Evolutionary conservation across 768 basidiomycete genomes (phyloP), one percentile per base, ranked within the genome.

Genomic region (Russula virescens): DNA sequence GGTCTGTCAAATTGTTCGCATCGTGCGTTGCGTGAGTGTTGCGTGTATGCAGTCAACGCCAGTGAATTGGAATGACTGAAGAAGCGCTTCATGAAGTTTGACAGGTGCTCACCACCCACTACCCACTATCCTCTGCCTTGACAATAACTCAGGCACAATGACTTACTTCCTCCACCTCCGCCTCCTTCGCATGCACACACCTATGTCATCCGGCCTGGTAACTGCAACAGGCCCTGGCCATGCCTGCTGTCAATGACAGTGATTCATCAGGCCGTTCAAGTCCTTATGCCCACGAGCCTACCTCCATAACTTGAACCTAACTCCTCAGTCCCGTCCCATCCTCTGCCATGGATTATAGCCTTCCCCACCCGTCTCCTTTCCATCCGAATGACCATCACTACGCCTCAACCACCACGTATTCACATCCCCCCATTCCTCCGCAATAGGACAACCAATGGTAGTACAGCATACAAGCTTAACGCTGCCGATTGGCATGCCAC

Each of bases 61-160:
- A 83, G 86, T 51, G 97, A 99, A 77, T 78, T 99, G 68, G 92
- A 98, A 69, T 83, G 97, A 58, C 81, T 98, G 69, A n/a, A n/a
- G n/a, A n/a, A n/a, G n/a, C n/a, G n/a, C n/a, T n/a, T n/a, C n/a
- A n/a, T n/a, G n/a, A n/a, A 97, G 78, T 87, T 99, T 69, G 97
- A 99, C 75, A 91, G 88, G 91, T 87, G 67, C 61, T 77, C 72
- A 46, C 3, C 35, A 34, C 18, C 9, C 50, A 8, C 43, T 26
- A 6, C 42, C 56, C 23, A 16, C 51, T 14, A 42, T n/a, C n/a
- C n/a, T n/a, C n/a, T n/a, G n/a, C 66, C 45, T 49, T 48, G 5
- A 16, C 13, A 23, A 31, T 3, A 19, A 13, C 34, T 43, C 40
- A 49, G 23, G 9, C 61, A n/a, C 19, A 26, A 43, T 55, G 14